Percentiles rank a stretch among this genome's conserved stretches.
Evolutionary conservation across 345 rosid genomes (phyloP).

Genomic region (Euphorbia pulcherrima): DNA sequence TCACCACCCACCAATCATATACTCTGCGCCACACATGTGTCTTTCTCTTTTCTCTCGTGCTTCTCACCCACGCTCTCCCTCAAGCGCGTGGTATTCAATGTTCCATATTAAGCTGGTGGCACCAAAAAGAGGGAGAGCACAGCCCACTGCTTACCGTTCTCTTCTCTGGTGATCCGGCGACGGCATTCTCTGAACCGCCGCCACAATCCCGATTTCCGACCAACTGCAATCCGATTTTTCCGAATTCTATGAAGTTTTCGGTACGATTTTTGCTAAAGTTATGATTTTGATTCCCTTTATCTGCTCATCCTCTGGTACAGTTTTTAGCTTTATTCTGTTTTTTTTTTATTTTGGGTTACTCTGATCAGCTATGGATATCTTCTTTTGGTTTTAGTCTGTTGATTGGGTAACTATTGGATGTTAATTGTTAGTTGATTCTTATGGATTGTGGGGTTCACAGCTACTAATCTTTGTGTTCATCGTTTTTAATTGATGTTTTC

Average conservation of each 20-base stretch:
- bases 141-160: slow-evolving; percentile 37
- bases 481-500: too few species aligned
- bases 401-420: slow-evolving; percentile 13
- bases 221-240: slow-evolving; percentile 9
- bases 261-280: slow-evolving; percentile 28
- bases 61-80: slow-evolving; percentile 17
- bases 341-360: not conserved
- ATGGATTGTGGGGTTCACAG: slow-evolving; percentile 5
- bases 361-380: too few species aligned
- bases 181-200: slow-evolving; percentile 14
- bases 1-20: slow-evolving; percentile 18
- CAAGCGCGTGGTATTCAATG: slow-evolving; percentile 19
- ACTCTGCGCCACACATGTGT: not conserved
- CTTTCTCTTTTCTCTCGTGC: not conserved
- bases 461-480: not conserved
- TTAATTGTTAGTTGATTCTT: slow-evolving; percentile 18
- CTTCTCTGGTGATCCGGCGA: slow-evolving; percentile 36
- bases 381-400: slow-evolving; percentile 8
- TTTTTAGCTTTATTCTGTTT: slow-evolving; percentile 9
- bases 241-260: slow-evolving; percentile 27
- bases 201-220: too few species aligned
- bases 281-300: slow-evolving; percentile 14
- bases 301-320: slow-evolving; percentile 10
- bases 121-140: slow-evolving; percentile 7
- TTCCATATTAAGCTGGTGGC: slow-evolving; percentile 15